Percentiles rank a stretch among this genome's conserved stretches.
phyloP scores from a whole-genome alignment of 768 basidiomycete species.

The Mycena capillaripes region DNA sequence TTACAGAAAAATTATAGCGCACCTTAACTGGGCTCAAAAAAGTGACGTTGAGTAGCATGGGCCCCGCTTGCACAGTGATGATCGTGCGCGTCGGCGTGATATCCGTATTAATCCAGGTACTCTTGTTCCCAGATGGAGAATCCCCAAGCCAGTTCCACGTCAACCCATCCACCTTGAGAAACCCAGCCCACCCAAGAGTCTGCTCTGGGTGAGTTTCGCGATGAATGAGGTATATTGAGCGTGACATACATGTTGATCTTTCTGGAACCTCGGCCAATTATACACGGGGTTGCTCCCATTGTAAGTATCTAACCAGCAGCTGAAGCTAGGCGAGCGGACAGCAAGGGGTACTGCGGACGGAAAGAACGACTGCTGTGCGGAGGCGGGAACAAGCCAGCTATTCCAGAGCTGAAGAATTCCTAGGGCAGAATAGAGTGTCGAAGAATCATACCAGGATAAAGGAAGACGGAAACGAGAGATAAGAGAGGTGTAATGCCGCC shows the following conservation, averaged over 20 bases:
- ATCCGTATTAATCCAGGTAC: slow-evolving; percentile 39
- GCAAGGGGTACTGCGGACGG: slow-evolving; percentile 64
- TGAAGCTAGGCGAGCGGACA: slow-evolving; percentile 66
- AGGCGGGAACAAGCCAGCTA: neutral
- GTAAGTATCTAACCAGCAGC: slow-evolving; percentile 54
- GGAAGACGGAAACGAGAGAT: neutral
- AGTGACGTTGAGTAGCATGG: slow-evolving; percentile 62
- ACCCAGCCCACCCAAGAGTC: slow-evolving; percentile 66
- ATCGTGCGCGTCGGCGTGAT: slow-evolving; percentile 69
- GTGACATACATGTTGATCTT: slow-evolving; percentile 51
- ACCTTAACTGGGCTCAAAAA: slow-evolving; percentile 75
- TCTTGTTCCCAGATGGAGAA: slow-evolving; percentile 41
- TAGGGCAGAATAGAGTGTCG: neutral
- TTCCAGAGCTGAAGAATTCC: neutral
- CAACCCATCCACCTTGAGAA: slow-evolving; percentile 59
- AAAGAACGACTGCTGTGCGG: slow-evolving; percentile 44
- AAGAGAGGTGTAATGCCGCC: too few species aligned
- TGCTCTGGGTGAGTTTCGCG: slow-evolving; percentile 31
- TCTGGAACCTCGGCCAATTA: slow-evolving; percentile 66
- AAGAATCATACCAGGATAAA: neutral
- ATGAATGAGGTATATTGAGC: neutral
- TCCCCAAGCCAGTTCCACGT: slow-evolving; percentile 61
- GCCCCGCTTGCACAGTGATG: slow-evolving; percentile 65
- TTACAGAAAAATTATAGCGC: neutral
- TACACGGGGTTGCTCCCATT: slow-evolving; percentile 47